A percentile compares a stretch with the other conserved stretches of the same genome.
phyloP scores from a whole-genome alignment of 805 yeast genomes.

The Metschnikowia kofuensis region DNA sequence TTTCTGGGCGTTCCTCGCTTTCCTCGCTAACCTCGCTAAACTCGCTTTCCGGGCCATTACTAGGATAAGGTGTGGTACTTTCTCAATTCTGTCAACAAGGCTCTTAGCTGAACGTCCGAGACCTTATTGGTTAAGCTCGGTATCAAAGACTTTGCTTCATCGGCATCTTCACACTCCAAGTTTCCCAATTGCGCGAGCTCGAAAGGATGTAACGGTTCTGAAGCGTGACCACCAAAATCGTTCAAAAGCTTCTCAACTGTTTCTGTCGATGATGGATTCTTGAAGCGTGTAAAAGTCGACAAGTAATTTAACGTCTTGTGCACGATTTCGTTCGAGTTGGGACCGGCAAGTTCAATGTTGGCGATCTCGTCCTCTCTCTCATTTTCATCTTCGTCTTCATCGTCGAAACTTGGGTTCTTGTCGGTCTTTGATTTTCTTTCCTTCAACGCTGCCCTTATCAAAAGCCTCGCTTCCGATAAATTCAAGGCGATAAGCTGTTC shows the following conservation, averaged over 20 bases:
- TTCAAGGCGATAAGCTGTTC: conserved; percentile 81
- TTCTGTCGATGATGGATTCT: conserved; percentile 87
- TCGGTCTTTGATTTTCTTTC: conserved; percentile 48
- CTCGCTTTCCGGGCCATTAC: no score
- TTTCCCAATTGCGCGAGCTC: conserved; percentile 92
- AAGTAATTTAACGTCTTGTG: conserved; percentile 89
- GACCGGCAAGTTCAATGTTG: conserved; percentile 53
- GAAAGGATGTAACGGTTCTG: conserved; percentile 77
- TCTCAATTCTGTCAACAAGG: conserved; percentile 82
- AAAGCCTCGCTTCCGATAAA: conserved; percentile 82
- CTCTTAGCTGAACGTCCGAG: conserved; percentile 82
- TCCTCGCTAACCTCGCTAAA: no score
- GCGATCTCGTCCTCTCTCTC: conserved; percentile 45
- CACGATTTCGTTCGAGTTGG: conserved; percentile 81
- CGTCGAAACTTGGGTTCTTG: conserved; percentile 21
- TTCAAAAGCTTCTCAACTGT: conserved; percentile 88
- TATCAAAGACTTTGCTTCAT: conserved; percentile 90
- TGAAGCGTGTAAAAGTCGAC: conserved; percentile 81
- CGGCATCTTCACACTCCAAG: conserved; percentile 92
- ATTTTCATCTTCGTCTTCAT: conserved; percentile 35
- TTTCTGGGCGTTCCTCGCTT: no score
- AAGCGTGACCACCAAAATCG: conserved; percentile 54
- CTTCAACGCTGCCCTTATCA: conserved; percentile 85
- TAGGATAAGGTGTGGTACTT: conserved; percentile 44
- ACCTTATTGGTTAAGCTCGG: conserved; percentile 84